Conservation (phyloP, 2,329 filamentous ascomycete genomes). For the Cytospora paraplurivora region DNA sequence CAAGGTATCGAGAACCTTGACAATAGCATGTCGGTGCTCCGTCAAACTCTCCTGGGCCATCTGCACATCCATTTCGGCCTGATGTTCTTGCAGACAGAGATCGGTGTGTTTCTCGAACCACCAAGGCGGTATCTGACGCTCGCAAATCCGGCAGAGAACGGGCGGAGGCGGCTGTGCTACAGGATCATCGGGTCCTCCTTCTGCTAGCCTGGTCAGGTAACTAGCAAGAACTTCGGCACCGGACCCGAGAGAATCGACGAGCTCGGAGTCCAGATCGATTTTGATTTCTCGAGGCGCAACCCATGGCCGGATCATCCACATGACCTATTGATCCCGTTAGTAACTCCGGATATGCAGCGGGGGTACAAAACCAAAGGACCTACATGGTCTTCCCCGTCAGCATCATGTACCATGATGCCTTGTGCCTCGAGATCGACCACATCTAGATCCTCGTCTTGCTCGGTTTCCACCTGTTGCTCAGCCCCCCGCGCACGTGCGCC, state of each 20-base stretch:
- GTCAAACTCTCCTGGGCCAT: constrained; percentile 89
- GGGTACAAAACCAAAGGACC: constrained; percentile 42
- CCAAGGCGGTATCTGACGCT: constrained; percentile 96
- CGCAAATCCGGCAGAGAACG: constrained; percentile 93
- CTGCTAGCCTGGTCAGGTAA: constrained; percentile 86
- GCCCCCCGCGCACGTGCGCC: constrained; percentile 44
- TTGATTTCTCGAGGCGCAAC: constrained; percentile 88
- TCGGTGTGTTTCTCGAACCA: constrained; percentile 99
- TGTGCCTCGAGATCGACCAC: constrained; percentile 87
- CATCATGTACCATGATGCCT: constrained; percentile 97
- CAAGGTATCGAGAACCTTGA: constrained; percentile 89
- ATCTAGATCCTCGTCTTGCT: constrained; percentile 44
- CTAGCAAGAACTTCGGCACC: constrained; percentile 93
- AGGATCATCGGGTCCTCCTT: constrained; percentile 75
- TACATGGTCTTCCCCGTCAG: constrained; percentile 88
- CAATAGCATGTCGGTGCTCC: constrained; percentile 91
- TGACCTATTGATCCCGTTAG: constrained; percentile 62
- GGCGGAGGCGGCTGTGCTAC: constrained; percentile 78
- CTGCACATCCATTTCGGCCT: constrained; percentile 96
- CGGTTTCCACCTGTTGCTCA: constrained; percentile 38
- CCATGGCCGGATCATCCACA: constrained; percentile 99
- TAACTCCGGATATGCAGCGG: not conserved
- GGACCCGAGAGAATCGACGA: constrained; percentile 91
- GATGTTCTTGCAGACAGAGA: constrained; percentile 91
- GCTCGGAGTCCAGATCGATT: constrained; percentile 85